These are phyloP conservation scores for Yamadazyma triangularis DNA, from an alignment of 1,139 yeast genomes.

Conservation along the genomic window DNA sequence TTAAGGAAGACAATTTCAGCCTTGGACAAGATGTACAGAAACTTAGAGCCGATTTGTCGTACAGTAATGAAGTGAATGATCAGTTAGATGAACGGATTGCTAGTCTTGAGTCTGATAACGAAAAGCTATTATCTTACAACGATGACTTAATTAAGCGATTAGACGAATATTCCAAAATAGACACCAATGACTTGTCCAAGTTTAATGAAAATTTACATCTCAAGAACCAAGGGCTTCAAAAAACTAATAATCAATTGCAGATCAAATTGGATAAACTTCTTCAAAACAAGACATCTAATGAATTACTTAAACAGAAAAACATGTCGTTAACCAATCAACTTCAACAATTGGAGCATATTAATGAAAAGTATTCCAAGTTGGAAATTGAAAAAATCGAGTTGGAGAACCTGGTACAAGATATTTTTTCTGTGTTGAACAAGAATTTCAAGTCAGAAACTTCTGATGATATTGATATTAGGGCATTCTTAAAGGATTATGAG, in stretches of 20 bases:
- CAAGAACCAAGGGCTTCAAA: conserved; percentile 27
- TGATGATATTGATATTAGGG: conserved; percentile 3
- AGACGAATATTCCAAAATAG: conserved; percentile 10
- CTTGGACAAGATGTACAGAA: conserved; percentile 25
- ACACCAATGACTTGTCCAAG: conserved; percentile 9
- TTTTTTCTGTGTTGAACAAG: conserved; percentile 18
- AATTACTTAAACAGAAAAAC: conserved; percentile 37
- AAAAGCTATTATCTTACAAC: conserved; percentile 24
- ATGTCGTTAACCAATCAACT: conserved; percentile 31
- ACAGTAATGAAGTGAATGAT: conserved; percentile 23
- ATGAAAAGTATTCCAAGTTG: conserved; percentile 44
- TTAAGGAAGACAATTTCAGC: conserved; percentile 21
- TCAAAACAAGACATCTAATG: conserved; percentile 37
- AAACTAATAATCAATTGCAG: conserved; percentile 27
- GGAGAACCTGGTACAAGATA: conserved; percentile 36
- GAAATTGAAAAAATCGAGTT: conserved; percentile 51
- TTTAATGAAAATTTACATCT: conserved; percentile 23
- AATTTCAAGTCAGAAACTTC: conserved; percentile 21
- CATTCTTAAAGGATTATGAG: conserved; percentile 31
- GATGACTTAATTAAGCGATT: conserved; percentile 50
- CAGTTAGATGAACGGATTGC: conserved; percentile 24
- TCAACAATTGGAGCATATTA: conserved; percentile 35
- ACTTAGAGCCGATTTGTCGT: conserved; percentile 26
- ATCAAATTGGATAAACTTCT: conserved; percentile 26
- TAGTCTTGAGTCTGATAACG: conserved; percentile 17